A percentile compares a stretch with the other conserved stretches of the same genome.
phyloP scores from a whole-genome alignment of 495 filamentous ascomycete species.

The Letharia columbiana region DNA sequence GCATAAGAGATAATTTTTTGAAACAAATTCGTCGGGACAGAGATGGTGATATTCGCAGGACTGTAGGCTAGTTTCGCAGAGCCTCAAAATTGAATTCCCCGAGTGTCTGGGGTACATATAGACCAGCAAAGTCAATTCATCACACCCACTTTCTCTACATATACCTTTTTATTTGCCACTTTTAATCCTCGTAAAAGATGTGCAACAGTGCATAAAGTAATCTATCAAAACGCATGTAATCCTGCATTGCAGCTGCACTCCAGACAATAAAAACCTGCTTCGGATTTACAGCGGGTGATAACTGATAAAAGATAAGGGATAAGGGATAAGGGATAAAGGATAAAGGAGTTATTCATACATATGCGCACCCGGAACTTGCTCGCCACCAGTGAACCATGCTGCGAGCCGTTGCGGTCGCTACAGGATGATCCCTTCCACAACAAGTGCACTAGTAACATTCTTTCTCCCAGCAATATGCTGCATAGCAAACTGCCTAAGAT shows the following conservation, averaged over 20 bases:
- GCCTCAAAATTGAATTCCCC: neutral
- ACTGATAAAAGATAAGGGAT: too few relatives aligned
- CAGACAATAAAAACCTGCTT: too few relatives aligned
- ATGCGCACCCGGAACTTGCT: too few relatives aligned
- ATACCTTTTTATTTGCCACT: neutral
- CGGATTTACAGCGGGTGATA: too few relatives aligned
- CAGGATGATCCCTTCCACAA: too few relatives aligned
- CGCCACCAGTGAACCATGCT: too few relatives aligned
- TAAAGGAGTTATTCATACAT: too few relatives aligned
- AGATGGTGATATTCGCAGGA: neutral
- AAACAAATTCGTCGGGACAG: neutral
- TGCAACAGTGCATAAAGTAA: neutral
- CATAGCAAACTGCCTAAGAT: neutral
- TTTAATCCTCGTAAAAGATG: neutral
- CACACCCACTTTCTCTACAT: too few relatives aligned
- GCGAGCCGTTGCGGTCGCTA: too few relatives aligned
- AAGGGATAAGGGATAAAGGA: too few relatives aligned
- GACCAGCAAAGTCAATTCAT: neutral
- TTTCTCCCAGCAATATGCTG: neutral
- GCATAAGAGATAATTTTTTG: too few relatives aligned
- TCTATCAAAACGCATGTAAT: neutral
- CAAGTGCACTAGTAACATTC: too few relatives aligned
- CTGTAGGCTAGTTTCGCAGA: neutral
- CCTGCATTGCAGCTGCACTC: neutral
- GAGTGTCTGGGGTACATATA: constrained; percentile 2